Conservation (phyloP, 805 yeast species). For the Metschnikowia aberdeeniae region DNA sequence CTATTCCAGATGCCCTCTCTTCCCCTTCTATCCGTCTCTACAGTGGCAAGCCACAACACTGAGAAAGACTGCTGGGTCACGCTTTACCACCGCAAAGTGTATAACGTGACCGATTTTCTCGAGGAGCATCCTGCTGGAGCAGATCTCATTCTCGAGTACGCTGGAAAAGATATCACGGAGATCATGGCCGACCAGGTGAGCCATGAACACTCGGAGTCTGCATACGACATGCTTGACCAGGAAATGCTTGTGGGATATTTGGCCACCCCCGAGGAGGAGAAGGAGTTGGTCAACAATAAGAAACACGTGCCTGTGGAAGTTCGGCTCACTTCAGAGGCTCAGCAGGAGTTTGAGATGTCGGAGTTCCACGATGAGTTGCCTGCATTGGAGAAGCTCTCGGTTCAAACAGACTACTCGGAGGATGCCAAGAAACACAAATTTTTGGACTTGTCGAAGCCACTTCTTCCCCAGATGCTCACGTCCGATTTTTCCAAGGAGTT, state of each 20-base stretch:
- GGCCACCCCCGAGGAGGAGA: slow-evolving; percentile 77
- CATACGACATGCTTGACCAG: slow-evolving; percentile 83
- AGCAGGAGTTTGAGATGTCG: slow-evolving; percentile 26
- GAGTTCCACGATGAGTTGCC: slow-evolving; percentile 63
- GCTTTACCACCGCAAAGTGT: slow-evolving; percentile 71
- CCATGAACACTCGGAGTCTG: slow-evolving; percentile 80
- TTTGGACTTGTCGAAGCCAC: slow-evolving; percentile 78
- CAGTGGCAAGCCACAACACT: slow-evolving; percentile 51
- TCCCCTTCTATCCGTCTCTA: slow-evolving; percentile 56
- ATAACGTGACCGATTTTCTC: slow-evolving; percentile 71
- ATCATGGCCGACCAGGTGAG: slow-evolving; percentile 68
- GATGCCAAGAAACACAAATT: slow-evolving; percentile 80
- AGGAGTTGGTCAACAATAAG: slow-evolving; percentile 59
- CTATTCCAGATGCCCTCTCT: slow-evolving; percentile 21
- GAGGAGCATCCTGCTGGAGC: slow-evolving; percentile 73
- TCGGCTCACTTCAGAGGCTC: slow-evolving; percentile 25
- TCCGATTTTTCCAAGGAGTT: slow-evolving; percentile 81
- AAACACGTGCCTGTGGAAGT: slow-evolving; percentile 59
- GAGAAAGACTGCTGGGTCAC: slow-evolving; percentile 74
- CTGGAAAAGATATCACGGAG: slow-evolving; percentile 62
- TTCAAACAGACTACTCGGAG: slow-evolving; percentile 70
- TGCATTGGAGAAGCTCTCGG: slow-evolving; percentile 62
- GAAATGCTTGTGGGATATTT: slow-evolving; percentile 74
- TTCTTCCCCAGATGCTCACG: slow-evolving; percentile 73
- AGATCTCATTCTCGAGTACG: slow-evolving; percentile 53